phyloP scores from a whole-genome alignment of 1,139 yeast species.

The Pneumocystis jirovecii region DNA sequence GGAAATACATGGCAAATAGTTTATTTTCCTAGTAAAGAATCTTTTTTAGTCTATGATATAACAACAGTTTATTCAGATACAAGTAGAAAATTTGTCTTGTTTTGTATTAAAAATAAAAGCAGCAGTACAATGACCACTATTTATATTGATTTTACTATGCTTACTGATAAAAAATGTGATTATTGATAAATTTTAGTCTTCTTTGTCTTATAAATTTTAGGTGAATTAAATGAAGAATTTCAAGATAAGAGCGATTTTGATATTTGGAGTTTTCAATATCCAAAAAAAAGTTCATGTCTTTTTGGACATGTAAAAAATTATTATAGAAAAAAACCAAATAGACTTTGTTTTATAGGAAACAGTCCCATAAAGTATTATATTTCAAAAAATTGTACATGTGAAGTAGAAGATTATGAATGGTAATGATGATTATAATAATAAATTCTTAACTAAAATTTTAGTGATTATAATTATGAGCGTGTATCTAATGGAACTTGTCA shows the following conservation, averaged over 20 bases:
- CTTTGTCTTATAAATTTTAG: constrained; percentile 41
- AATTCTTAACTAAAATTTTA: not conserved
- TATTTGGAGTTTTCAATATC: constrained; percentile 67
- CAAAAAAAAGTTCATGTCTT: constrained; percentile 51
- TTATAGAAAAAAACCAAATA: constrained; percentile 50
- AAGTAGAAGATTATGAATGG: constrained; percentile 82
- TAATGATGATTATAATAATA: not conserved
- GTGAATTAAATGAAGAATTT: constrained; percentile 40
- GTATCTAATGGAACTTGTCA: constrained; percentile 73
- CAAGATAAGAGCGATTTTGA: constrained; percentile 60
- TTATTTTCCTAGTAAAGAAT: constrained; percentile 44
- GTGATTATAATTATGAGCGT: constrained; percentile 63
- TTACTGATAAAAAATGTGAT: constrained; percentile 26
- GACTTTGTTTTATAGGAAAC: constrained; percentile 64
- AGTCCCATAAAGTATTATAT: constrained; percentile 45
- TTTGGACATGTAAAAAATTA: constrained; percentile 80
- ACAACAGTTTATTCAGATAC: constrained; percentile 88
- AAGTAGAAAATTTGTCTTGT: constrained; percentile 53
- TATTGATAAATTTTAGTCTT: not conserved
- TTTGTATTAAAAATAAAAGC: constrained; percentile 30
- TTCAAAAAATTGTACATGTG: constrained; percentile 61
- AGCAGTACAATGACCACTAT: constrained; percentile 31
- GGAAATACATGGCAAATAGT: constrained; percentile 59
- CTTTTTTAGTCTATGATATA: constrained; percentile 49
- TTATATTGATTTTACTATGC: constrained; percentile 52